These are phyloP conservation scores for Aspergillus pseudotamarii DNA, from an alignment of 2,329 filamentous ascomycete genomes.

Conservation along the genomic window DNA sequence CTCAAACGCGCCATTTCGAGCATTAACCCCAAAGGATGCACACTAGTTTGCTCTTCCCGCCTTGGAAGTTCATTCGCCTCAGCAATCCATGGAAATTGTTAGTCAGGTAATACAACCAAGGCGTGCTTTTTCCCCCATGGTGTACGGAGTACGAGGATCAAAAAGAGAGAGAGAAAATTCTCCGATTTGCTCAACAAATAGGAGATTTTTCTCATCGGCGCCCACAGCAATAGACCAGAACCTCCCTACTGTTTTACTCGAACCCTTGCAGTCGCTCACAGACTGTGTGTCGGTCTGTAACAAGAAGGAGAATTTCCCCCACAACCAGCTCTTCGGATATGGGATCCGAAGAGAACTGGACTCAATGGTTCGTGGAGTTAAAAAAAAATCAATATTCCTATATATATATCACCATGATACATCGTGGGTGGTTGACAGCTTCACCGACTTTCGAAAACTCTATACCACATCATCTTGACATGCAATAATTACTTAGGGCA, in stretches of 20 bases:
- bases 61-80: slow-evolving; percentile 3
- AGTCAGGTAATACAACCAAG: background rate
- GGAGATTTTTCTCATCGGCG: slow-evolving; percentile 15
- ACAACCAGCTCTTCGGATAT: background rate
- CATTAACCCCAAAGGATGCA: slow-evolving; percentile 19
- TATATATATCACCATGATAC: background rate
- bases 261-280: slow-evolving; percentile 5
- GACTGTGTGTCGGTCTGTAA: background rate
- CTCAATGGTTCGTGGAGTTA: background rate
- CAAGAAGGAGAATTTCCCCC: background rate
- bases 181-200: slow-evolving; percentile 15
- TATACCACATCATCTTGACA: background rate
- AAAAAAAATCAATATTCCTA: background rate
- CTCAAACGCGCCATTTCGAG: slow-evolving; percentile 35
- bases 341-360: background rate
- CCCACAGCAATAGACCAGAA: slow-evolving; percentile 13
- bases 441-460: background rate
- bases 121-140: background rate
- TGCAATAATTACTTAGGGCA: background rate
- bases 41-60: slow-evolving; percentile 16
- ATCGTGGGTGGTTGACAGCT: background rate
- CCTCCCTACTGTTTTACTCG: slow-evolving; percentile 12
- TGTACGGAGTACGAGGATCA: slow-evolving; percentile 3
- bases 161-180: slow-evolving; percentile 4
- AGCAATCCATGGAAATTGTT: background rate